Evolutionary conservation across 2,329 filamentous ascomycete species (phyloP), one percentile per base, ranked within the genome.

Genomic region (Colletotrichum coccodes): DNA sequence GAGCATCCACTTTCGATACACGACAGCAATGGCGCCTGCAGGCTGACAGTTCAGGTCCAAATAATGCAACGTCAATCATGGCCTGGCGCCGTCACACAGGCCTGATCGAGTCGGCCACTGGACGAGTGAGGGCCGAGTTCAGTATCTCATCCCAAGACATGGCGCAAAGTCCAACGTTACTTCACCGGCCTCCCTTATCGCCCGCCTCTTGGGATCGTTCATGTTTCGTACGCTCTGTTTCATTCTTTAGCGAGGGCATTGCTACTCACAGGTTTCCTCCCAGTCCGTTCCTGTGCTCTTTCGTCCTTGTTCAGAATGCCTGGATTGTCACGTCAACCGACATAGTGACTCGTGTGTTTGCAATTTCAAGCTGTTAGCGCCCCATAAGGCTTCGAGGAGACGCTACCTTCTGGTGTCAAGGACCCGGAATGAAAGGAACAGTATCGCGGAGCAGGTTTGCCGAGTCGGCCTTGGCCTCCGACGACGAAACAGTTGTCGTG

Each of bases 401-500:
- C 9, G 28, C 7, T n/a, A 26, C 16, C 2, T 18, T 9, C 21
- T 14, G 6, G 3, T 28, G 7, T 16, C 6, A 7, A 18, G 32
- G 23, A 16, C 6, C 23, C 6, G 11, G 7, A 12, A 44, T 47
- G 61, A 36, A 21, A 26, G 18, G 18, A 50, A 4, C 16, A 5
- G 21, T 36, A 2, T 16, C 30, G 21, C 50, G 21, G 18, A n/a
- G 16, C 21, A 62, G 50, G 9, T 5, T 42, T 53, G 30, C 23
- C 11, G 61, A 65, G 32, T 28, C 49, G 18, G 61, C 38, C 1
- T 36, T 46, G 12, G 21, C 32, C n/a, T 63, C 64, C 6, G 76
- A 78, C 49, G 71, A 79, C 47, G 78, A 82, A 58, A 79, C 75
- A 0, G 71, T 81, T 16, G 76, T 73, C 34, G 77, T 75, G 9